phyloP scores from a whole-genome alignment of 2,329 filamentous ascomycete genomes.

The Talaromyces amestolkiae region DNA sequence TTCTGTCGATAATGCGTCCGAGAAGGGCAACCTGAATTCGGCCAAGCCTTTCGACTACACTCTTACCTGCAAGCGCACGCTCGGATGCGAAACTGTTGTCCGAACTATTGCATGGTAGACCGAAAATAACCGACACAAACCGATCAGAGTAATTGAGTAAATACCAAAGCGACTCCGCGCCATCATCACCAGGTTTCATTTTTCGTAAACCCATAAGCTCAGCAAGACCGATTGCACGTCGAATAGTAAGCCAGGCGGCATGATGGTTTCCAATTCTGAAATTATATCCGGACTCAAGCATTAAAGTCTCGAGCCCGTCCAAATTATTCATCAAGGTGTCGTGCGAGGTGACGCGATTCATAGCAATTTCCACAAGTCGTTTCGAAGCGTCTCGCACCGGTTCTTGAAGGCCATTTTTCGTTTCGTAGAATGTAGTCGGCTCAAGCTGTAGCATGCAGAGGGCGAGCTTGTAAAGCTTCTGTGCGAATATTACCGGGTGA shows the following conservation, averaged over 20 bases:
- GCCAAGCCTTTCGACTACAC: constrained; percentile 18
- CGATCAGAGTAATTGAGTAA: constrained; percentile 45
- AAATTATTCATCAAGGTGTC: constrained; percentile 48
- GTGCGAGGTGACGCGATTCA: constrained; percentile 39
- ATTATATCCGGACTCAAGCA: constrained; percentile 51
- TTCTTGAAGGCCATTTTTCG: constrained; percentile 12
- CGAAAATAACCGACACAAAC: constrained; percentile 50
- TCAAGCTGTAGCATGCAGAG: constrained; percentile 23
- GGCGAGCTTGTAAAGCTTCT: constrained; percentile 22
- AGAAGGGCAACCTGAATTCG: constrained; percentile 21
- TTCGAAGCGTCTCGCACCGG: constrained; percentile 14
- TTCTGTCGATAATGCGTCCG: constrained; percentile 22
- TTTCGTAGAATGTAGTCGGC: background rate
- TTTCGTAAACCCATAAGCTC: constrained; percentile 48
- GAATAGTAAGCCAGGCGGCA: constrained; percentile 49
- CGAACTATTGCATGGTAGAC: constrained; percentile 44
- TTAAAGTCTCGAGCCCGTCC: constrained; percentile 51
- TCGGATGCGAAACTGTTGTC: constrained; percentile 21
- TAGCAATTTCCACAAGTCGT: constrained; percentile 20
- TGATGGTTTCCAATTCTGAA: constrained; percentile 53
- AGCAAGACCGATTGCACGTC: constrained; percentile 50
- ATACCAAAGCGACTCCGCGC: constrained; percentile 33
- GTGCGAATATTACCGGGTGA: constrained; percentile 21
- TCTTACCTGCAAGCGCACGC: background rate
- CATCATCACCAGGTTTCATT: constrained; percentile 20